Conservation (phyloP, 2,329 filamentous ascomycete species). For the Harringtonia lauricola region DNA sequence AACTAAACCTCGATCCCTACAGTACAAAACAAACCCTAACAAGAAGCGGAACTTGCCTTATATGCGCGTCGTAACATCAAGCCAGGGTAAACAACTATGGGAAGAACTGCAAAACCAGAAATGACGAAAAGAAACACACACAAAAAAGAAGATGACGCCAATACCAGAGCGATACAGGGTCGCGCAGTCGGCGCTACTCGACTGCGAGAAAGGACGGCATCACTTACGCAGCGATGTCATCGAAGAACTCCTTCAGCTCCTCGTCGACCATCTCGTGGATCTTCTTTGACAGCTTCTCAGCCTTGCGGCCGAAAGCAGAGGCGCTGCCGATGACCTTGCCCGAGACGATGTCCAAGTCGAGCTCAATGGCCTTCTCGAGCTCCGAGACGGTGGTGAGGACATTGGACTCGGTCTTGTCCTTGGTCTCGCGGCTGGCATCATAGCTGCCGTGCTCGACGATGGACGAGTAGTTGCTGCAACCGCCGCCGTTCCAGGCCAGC, state of each 20-base stretch:
- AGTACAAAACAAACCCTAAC: conserved; percentile 2
- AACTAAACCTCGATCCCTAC: conserved; percentile 1
- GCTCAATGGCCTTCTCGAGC: conserved; percentile 47
- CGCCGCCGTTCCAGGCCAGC: conserved; percentile 98
- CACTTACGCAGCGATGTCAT: conserved; percentile 34
- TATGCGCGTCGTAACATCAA: conserved; percentile 1
- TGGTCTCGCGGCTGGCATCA: conserved; percentile 23
- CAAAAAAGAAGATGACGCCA: conserved; percentile 3
- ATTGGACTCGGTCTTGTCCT: conserved; percentile 23
- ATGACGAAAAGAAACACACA: conserved; percentile 4
- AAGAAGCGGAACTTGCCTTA: not conserved
- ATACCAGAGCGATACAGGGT: not conserved
- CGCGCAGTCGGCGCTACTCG: not conserved
- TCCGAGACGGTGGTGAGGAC: conserved; percentile 39
- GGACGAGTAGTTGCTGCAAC: conserved; percentile 77
- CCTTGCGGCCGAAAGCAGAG: conserved; percentile 42
- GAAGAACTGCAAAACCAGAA: conserved; percentile 1
- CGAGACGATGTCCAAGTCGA: conserved; percentile 49
- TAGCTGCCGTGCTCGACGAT: conserved; percentile 70
- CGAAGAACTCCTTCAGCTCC: conserved; percentile 48
- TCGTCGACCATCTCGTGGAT: conserved; percentile 50
- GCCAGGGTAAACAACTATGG: conserved; percentile 2
- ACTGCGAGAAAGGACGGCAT: conserved; percentile 2
- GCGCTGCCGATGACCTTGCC: conserved; percentile 44
- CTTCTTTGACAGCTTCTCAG: conserved; percentile 51